Evolutionary conservation across 331 rosid species (phyloP), one percentile per base, ranked within the genome.

Genomic region (Saraca asoca): DNA sequence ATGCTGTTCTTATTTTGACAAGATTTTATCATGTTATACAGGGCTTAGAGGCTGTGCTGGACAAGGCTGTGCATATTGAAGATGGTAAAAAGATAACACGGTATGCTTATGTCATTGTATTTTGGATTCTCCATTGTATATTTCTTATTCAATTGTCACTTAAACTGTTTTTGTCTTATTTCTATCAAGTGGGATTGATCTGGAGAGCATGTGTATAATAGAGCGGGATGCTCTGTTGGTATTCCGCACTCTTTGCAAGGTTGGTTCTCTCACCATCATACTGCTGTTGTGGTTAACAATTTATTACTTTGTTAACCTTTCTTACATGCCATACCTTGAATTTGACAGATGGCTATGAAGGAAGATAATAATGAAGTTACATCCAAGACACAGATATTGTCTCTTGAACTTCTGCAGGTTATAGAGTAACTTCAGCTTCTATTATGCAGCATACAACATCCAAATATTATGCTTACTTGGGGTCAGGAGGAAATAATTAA

Each of bases 341-440:
- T 66, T 78, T 54, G 80, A 72, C 83, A 95, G 99, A 95, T 95
- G 99, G 95, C 95, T 57, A 90, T 90, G 97, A 95, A 95, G 88
- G 99, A 95, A 81, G 99, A 91, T 69, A 85, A 60, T 35, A 94
- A 95, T 59, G 99, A 95, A 79, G 93, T 95, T 70, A 85, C 99
- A 35, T 83, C 86, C 71, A 95, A 89, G 89, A 83, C 97, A 49
- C 83, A 97, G 58, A 91, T 95, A 62, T 78, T 95, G 74, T 95
- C 99, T 81, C 99, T 95, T 70, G 99, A 95, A 86, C 99, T 95
- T 68, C 84, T 95, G 81, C 99, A 95, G 97, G 99, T 95, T 80
- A 70, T 63, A 70, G 72, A 50, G 68, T 75, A 62, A 45, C 65
- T 43, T 72, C 60, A 66, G 19, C 78, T 67, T 79, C 58, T 59